Percentiles rank a stretch among this genome's conserved stretches.
These are phyloP conservation scores for Ascochyta lentis DNA, from an alignment of 2,329 filamentous ascomycete genomes.

Conservation along the genomic window DNA sequence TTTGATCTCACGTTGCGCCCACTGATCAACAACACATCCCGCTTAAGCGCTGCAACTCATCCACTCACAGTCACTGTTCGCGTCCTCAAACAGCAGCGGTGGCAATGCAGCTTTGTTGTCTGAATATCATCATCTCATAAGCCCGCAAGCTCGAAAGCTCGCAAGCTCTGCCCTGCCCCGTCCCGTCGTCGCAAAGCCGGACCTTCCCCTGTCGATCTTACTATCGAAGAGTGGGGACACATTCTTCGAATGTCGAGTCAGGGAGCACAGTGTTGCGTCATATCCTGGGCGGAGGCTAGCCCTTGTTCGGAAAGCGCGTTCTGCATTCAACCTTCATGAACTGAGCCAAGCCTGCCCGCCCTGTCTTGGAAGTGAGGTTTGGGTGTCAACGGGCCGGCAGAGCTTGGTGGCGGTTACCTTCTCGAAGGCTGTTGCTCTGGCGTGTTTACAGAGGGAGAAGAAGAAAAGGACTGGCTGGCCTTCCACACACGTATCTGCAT, in stretches of 20 bases:
- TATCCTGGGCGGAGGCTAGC: slow-evolving; percentile 8
- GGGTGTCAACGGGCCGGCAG: slow-evolving; percentile 4
- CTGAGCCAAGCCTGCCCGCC: slow-evolving; percentile 8
- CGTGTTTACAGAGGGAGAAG: background rate
- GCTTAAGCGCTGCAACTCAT: background rate
- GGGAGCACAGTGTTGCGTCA: slow-evolving; percentile 17
- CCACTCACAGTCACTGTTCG: slow-evolving; percentile 1
- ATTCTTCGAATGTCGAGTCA: slow-evolving; percentile 4
- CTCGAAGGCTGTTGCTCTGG: background rate
- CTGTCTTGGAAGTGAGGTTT: slow-evolving; percentile 4
- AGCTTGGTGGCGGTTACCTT: background rate
- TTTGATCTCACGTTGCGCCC: slow-evolving; percentile 8
- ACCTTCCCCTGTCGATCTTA: slow-evolving; percentile 31
- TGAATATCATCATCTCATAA: slow-evolving; percentile 17
- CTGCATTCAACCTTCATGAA: slow-evolving; percentile 3
- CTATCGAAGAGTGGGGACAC: slow-evolving; percentile 19
- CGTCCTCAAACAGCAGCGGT: slow-evolving; percentile 5
- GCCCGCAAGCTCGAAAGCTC: background rate
- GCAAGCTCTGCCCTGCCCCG: background rate
- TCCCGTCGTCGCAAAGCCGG: slow-evolving; percentile 4
- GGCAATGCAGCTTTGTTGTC: slow-evolving; percentile 2
- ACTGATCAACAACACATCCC: slow-evolving; percentile 1
- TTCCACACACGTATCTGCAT: background rate
- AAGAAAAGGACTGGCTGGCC: too few relatives aligned
- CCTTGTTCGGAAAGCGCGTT: background rate